Conservation (phyloP, 257 asterid genomes). For the Solanum appendiculatum region DNA sequence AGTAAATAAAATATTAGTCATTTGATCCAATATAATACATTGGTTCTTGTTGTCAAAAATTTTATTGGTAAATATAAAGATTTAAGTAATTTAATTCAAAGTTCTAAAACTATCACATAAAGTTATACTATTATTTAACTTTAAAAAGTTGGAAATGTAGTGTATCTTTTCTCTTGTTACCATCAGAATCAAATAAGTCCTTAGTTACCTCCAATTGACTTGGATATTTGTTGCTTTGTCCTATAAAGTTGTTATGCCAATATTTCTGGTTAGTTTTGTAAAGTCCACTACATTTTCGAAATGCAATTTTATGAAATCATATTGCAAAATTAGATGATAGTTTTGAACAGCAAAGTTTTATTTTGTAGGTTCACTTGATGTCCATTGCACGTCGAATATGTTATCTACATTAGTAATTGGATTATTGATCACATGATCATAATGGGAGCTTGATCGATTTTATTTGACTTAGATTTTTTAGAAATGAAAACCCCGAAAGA, state of each 20-base stretch:
- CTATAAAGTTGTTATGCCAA: background rate
- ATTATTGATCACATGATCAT: background rate
- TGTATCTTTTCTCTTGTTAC: conserved; percentile 1
- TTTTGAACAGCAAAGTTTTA: background rate
- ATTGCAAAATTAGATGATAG: background rate
- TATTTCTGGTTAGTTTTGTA: background rate
- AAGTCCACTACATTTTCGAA: background rate
- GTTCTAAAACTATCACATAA: too few species aligned
- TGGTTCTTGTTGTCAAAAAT: too few species aligned
- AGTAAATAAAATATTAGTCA: too few species aligned
- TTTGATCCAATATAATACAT: too few species aligned
- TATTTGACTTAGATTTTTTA: conserved; percentile 10
- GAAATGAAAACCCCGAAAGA: conserved; percentile 16
- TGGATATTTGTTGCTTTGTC: background rate
- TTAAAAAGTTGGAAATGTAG: too few species aligned
- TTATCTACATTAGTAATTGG: background rate
- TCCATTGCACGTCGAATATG: background rate
- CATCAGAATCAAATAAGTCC: background rate
- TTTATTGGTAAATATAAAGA: too few species aligned
- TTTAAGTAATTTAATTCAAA: background rate
- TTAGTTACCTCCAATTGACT: background rate
- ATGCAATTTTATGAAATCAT: background rate
- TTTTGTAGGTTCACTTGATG: background rate
- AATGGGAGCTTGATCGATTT: background rate
- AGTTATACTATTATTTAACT: too few species aligned